Evolutionary conservation across 306 rosid species (phyloP), one percentile per base, ranked within the genome.

Genomic region (Lotus japonicus): DNA sequence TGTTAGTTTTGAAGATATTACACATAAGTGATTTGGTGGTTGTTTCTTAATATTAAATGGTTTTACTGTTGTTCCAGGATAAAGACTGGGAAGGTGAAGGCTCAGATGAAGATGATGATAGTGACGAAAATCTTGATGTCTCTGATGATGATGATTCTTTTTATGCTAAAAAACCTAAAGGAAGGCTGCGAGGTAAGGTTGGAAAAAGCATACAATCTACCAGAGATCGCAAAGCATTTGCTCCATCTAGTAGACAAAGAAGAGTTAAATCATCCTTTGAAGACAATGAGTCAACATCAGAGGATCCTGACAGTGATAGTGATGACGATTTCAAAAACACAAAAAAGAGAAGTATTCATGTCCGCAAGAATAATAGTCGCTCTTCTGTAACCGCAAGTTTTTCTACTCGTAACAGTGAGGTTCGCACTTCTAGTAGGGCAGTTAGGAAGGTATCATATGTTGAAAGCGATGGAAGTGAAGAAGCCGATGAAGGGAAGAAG

Each of bases 401-500:
- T 55, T 62, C 84, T 58, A 83, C 79, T 41, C 85, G 83, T 61
- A 81, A 83, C 64, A 82, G 67, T 65, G 99, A 95, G 59, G 88
- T 87, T 79, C 97, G 99, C 74, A 85, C 92, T 58, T 95, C 99
- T 71, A 83, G 81, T 70, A 87, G 99, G 79, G 70, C 97, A 45
- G 86, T 87, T 72, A 84, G 95, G 81, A 95, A 95, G 84, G 97
- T 91, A 51, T 95, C 99, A n/a, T 95, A 95, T 83, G 95, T 84
- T 84, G 99, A 95, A 84, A 95, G 99, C 80, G 99, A 95, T 43
- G 99, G 75, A 83, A 91, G 97, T 79, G 99, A 95, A 71, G 99
- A 87, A 38, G 79, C 68, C 49, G 99, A 91, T 67, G 99, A 91
- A 76, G 91, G 89, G 76, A 94, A 85, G 81, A 94, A 92, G 91